A percentile compares a stretch with the other conserved stretches of the same genome.
Evolutionary conservation across 2,329 filamentous ascomycete genomes (phyloP).

Genomic region (Kalmusia sp.): DNA sequence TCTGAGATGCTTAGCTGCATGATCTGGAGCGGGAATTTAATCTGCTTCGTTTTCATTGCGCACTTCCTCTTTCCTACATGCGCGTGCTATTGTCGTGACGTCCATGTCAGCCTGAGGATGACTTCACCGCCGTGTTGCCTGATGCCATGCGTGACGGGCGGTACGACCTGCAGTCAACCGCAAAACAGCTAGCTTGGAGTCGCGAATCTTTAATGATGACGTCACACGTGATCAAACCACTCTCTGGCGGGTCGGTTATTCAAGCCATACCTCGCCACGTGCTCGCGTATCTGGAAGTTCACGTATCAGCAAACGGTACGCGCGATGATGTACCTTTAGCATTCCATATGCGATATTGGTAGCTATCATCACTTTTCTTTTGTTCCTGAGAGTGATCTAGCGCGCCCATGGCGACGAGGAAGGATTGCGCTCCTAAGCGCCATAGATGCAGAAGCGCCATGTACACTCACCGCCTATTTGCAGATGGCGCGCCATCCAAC

Average conservation of each 20-base stretch:
- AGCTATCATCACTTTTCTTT: background rate
- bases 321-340: background rate
- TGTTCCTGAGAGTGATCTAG: background rate
- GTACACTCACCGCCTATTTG: constrained; percentile 3
- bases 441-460: constrained; percentile 1
- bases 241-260: background rate
- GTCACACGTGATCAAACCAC: too few species aligned
- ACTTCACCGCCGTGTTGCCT: background rate
- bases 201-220: constrained; percentile 1
- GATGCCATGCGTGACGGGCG: background rate
- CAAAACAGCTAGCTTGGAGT: background rate
- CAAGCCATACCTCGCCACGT: background rate
- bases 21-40: background rate
- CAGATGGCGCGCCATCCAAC: constrained; percentile 25
- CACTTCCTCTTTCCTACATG: background rate
- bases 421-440: background rate
- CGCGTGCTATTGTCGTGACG: too few species aligned
- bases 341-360: background rate
- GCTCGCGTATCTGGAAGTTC: constrained; percentile 4
- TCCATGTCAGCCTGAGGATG: too few species aligned
- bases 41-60: background rate
- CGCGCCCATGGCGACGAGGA: background rate
- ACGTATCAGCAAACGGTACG: background rate
- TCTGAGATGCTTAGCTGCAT: background rate
- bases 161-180: background rate